Evolutionary conservation across 2,329 filamentous ascomycete species (phyloP).

Genomic region (Botrytis deweyae): DNA sequence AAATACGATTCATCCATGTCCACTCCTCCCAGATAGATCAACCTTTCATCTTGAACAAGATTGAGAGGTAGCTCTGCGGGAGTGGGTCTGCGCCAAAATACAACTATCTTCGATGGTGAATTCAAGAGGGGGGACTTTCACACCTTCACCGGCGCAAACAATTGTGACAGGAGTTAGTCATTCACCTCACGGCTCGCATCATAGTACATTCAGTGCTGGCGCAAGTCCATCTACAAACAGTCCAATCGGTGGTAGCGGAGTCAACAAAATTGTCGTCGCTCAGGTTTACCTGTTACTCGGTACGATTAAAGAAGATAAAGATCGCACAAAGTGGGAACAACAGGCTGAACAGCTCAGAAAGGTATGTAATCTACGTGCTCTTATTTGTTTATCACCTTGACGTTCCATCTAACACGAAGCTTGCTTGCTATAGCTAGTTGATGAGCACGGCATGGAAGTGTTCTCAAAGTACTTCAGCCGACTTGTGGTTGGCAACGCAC

Average conservation of each 20-base stretch:
- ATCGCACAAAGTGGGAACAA: slow-evolving; percentile 84
- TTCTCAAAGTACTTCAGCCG: slow-evolving; percentile 94
- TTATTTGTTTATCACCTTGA: slow-evolving; percentile 16
- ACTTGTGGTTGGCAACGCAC: slow-evolving; percentile 85
- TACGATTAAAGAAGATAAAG: slow-evolving; percentile 92
- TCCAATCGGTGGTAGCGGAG: slow-evolving; percentile 55
- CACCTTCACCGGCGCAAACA: slow-evolving; percentile 41
- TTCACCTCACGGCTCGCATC: slow-evolving; percentile 46
- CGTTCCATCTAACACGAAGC: slow-evolving; percentile 6
- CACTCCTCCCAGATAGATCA: slow-evolving; percentile 37
- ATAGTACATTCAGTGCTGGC: slow-evolving; percentile 44
- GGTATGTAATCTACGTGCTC: slow-evolving; percentile 51
- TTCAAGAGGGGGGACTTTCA: slow-evolving; percentile 41
- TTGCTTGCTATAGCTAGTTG: slow-evolving; percentile 65
- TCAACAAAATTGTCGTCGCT: slow-evolving; percentile 91
- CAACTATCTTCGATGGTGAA: slow-evolving; percentile 42
- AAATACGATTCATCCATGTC: slow-evolving; percentile 31
- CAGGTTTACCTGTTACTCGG: slow-evolving; percentile 94
- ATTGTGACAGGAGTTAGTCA: slow-evolving; percentile 41
- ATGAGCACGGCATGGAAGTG: slow-evolving; percentile 99
- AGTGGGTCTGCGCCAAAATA: slow-evolving; percentile 39
- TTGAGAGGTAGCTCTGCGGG: slow-evolving; percentile 40
- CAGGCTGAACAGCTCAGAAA: slow-evolving; percentile 91
- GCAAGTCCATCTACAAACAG: slow-evolving; percentile 41
- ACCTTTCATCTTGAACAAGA: slow-evolving; percentile 38